Percentiles rank a stretch among this genome's conserved stretches.
These are phyloP conservation scores for Fusarium sp. DNA, from an alignment of 2,329 filamentous ascomycete genomes.

Conservation along the genomic window DNA sequence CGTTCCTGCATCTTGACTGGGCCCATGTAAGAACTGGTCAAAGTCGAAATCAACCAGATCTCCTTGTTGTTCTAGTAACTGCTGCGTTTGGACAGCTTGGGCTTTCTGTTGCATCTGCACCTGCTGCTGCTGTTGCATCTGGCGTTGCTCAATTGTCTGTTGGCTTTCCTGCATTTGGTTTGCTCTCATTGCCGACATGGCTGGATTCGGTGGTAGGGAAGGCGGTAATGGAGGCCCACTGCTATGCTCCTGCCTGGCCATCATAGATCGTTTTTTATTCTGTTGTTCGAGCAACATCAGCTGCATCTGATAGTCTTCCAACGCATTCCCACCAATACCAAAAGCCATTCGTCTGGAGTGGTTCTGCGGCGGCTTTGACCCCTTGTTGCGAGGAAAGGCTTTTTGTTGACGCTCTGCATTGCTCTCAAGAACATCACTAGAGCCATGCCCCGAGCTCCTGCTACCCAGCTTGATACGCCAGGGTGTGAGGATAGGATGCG, in stretches of 20 bases:
- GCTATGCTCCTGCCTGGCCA: slow-evolving; percentile 81
- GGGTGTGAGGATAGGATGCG: slow-evolving; percentile 63
- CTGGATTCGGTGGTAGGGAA: slow-evolving; percentile 1
- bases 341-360: slow-evolving; percentile 18
- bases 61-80: slow-evolving; percentile 2
- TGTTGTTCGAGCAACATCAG: slow-evolving; percentile 87
- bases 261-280: slow-evolving; percentile 85
- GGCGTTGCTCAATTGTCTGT: not conserved
- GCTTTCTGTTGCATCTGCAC: not conserved
- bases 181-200: too few relatives aligned
- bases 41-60: slow-evolving; percentile 2
- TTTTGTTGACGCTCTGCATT: slow-evolving; percentile 53
- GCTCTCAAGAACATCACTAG: slow-evolving; percentile 52
- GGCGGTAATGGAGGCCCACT: not conserved
- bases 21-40: slow-evolving; percentile 38
- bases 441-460: slow-evolving; percentile 24
- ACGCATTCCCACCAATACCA: not conserved
- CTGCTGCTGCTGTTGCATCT: slow-evolving; percentile 1
- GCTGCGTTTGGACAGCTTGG: slow-evolving; percentile 11
- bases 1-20: slow-evolving; percentile 52
- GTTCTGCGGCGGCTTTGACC: slow-evolving; percentile 54
- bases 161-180: not conserved
- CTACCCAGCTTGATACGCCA: slow-evolving; percentile 66
- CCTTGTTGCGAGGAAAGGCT: slow-evolving; percentile 45
- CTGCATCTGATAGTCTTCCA: slow-evolving; percentile 82